Conservation (phyloP, 2,329 filamentous ascomycete species). For the Verticillium alfalfae region DNA sequence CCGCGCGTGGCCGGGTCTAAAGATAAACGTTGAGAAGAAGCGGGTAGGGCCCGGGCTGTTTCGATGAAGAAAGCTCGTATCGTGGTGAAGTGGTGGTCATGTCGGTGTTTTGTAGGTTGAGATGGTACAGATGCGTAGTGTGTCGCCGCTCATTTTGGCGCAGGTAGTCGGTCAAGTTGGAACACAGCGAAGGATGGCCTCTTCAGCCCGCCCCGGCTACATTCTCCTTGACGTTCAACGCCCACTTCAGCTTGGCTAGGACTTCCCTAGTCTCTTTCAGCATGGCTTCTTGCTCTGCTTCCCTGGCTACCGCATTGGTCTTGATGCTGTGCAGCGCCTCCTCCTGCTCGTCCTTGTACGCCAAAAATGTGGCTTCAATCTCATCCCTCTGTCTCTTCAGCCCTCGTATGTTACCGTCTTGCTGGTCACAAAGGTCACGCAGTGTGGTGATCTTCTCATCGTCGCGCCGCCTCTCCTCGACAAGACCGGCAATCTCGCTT, state of each 20-base stretch:
- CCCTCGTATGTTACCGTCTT: constrained; percentile 61
- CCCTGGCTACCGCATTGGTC: constrained; percentile 47
- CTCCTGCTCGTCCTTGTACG: constrained; percentile 61
- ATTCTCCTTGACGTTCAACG: constrained; percentile 61
- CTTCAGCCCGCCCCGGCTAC: constrained; percentile 48
- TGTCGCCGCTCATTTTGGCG: neutral
- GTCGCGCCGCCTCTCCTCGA: constrained; percentile 51
- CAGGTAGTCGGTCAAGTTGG: neutral
- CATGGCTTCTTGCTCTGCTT: constrained; percentile 54
- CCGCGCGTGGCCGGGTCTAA: neutral
- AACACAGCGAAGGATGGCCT: neutral
- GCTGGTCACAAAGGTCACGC: constrained; percentile 66
- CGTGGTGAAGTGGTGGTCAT: neutral
- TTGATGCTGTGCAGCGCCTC: constrained; percentile 56
- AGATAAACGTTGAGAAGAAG: neutral
- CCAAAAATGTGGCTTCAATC: constrained; percentile 54
- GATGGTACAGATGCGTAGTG: neutral
- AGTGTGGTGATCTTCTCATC: constrained; percentile 60
- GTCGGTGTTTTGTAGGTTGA: neutral
- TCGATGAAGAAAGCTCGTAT: neutral
- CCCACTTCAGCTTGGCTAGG: constrained; percentile 68
- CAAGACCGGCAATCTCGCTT: constrained; percentile 47
- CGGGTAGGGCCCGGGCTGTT: neutral
- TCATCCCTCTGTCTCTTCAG: constrained; percentile 56
- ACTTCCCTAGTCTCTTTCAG: constrained; percentile 54